Evolutionary conservation across 345 rosid species (phyloP).

Genomic region (Linum lewisii): DNA sequence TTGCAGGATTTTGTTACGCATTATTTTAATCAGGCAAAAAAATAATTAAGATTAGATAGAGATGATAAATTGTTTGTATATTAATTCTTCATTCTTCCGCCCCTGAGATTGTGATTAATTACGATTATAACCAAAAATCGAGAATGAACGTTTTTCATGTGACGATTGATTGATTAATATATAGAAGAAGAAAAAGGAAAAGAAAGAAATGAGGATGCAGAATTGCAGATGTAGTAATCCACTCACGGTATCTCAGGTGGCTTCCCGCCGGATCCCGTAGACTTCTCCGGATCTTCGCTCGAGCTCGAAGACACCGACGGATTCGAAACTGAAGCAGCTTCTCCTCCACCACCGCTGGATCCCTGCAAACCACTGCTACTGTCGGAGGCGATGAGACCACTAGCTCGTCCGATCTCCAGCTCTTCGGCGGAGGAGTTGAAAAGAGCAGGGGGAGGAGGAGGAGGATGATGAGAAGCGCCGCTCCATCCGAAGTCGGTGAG

Average conservation of each 20-base stretch:
- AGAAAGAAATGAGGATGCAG: background rate
- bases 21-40: no score
- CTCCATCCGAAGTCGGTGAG: slow-evolving; percentile 70
- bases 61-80: no score
- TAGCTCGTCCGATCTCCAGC: slow-evolving; percentile 10
- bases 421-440: slow-evolving; percentile 16
- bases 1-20: no score
- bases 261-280: slow-evolving; percentile 57
- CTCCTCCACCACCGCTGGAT: slow-evolving; percentile 5
- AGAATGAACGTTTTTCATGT: background rate
- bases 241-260: slow-evolving; percentile 92
- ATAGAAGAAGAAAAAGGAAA: background rate
- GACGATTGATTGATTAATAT: background rate
- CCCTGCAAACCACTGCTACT: slow-evolving; percentile 8
- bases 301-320: slow-evolving; percentile 74
- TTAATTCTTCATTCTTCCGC: background rate
- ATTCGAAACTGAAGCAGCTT: slow-evolving; percentile 47
- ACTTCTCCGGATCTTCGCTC: slow-evolving; percentile 85
- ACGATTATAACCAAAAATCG: background rate
- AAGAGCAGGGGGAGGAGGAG: slow-evolving; percentile 1
- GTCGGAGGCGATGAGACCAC: slow-evolving; percentile 8
- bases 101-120: slow-evolving; percentile 7
- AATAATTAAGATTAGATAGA: no score
- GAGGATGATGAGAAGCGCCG: background rate
- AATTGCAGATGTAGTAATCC: background rate